Base-by-base conservation (phyloP, 176 grass and related monocot species). In the Triticum turgidum region DNA sequence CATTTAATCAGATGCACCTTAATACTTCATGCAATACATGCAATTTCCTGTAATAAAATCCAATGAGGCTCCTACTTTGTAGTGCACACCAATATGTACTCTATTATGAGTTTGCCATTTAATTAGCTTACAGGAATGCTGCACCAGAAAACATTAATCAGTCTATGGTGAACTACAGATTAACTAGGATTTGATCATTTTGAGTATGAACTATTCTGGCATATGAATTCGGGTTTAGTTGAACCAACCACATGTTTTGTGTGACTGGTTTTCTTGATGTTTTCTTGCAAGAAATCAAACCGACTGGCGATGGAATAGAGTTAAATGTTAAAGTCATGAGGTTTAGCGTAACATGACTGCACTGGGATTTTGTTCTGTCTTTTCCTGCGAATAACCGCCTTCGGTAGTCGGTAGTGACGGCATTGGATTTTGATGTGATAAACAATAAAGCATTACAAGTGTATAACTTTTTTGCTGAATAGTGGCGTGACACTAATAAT, bases 381-480 rank as follows among this genome's bases (percentile, higher is more conserved):
- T 74, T 15, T 45, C 38, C 24, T 42, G 34, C 44, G 15, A 84
- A 63, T n/a, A 73, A 44, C 34, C 18, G 61, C 49, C 81, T 2
- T 72, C 15, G 3, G 13, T 71, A 69, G 18, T 71, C 22, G 6
- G 15, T 29, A 41, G 37, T 76, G 20, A 15, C 10, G 1, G 33
- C 72, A 52, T 56, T 24, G 6, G 6, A 21, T 81, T 61, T 29
- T 4, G 13, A 76, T 61, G 7, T 68, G 61, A 34, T 62, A 9
- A 54, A 56, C 25, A 84, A 76, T 58, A 30, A 75, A 17, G n/a
- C 34, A 42, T 25, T 49, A 21, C 5, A 66, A 35, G 24, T 42
- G 32, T 11, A 61, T 27, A 63, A 49, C 52, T 84, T 72, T 84
- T 84, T 76, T 76, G 7, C 22, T 82, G 18, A 76, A 42, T 59